A percentile compares a stretch with the other conserved stretches of the same genome.
Conservation (phyloP, 371 early-diverging fungal genomes). For the Sporodiniella umbellata region DNA sequence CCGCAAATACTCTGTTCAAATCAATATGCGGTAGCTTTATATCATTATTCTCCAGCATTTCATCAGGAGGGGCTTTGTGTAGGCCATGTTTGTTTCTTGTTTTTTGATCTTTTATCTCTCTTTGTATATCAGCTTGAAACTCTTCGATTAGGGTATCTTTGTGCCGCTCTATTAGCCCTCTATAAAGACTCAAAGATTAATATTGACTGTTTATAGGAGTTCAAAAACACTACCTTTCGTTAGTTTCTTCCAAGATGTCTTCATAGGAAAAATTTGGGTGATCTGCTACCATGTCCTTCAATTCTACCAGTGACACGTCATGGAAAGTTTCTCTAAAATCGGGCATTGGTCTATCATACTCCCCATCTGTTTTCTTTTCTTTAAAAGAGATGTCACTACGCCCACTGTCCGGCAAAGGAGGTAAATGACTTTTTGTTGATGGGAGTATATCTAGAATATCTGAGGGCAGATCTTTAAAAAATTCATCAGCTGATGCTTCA, state of each 20-base stretch:
- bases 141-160: conserved; percentile 24
- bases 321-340: conserved; percentile 14
- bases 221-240: neutral
- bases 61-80: conserved; percentile 32
- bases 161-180: conserved; percentile 26
- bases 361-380: neutral
- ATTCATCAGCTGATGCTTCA: conserved; percentile 17
- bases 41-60: conserved; percentile 17
- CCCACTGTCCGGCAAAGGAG: neutral
- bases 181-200: neutral
- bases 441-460: conserved; percentile 8
- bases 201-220: neutral
- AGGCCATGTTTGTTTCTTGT: conserved; percentile 43
- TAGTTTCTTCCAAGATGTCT: neutral
- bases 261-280: neutral
- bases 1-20: neutral
- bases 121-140: conserved; percentile 22
- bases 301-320: conserved; percentile 21
- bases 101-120: conserved; percentile 24
- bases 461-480: conserved; percentile 21
- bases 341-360: conserved; percentile 19
- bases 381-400: neutral
- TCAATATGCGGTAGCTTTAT: conserved; percentile 10
- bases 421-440: neutral
- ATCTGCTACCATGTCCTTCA: conserved; percentile 3